Conservation (phyloP, 208 protist species). For the Acanthamoeba royreba region DNA sequence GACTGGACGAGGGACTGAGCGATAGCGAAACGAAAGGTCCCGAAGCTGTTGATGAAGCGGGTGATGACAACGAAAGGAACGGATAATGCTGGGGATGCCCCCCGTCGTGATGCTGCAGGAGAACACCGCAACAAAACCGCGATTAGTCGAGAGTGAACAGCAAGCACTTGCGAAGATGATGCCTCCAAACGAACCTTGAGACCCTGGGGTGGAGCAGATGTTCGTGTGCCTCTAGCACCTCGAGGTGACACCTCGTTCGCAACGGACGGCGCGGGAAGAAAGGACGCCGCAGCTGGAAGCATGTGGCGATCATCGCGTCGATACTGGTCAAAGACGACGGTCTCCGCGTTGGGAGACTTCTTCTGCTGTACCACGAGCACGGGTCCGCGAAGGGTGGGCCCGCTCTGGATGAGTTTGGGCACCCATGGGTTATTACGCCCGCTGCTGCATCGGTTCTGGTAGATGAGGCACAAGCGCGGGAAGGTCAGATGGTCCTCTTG, state of each 20-base stretch:
- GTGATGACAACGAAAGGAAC: neutral
- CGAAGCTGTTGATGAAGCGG: neutral
- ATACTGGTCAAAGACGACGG: slow-evolving; percentile 30
- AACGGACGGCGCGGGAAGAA: too few relatives aligned
- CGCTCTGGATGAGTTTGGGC: neutral
- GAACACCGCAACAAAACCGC: too few relatives aligned
- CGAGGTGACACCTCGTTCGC: too few relatives aligned
- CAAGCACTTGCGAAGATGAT: too few relatives aligned
- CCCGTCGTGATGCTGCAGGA: too few relatives aligned
- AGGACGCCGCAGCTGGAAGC: neutral
- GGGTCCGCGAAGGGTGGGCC: neutral
- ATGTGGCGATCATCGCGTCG: neutral
- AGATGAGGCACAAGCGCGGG: slow-evolving; percentile 41
- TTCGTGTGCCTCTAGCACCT: too few relatives aligned
- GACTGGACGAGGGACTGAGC: neutral
- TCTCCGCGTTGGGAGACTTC: slow-evolving; percentile 36
- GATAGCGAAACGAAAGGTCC: neutral
- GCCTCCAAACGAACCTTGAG: too few relatives aligned
- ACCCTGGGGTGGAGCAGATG: too few relatives aligned
- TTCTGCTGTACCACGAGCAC: slow-evolving; percentile 24
- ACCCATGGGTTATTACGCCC: slow-evolving; percentile 21
- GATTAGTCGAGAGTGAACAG: too few relatives aligned
- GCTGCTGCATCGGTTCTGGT: neutral
- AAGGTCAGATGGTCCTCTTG: slow-evolving; percentile 33
- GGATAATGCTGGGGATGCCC: neutral